phyloP scores from a whole-genome alignment of 2,329 filamentous ascomycete genomes.

The Capronia epimyces region DNA sequence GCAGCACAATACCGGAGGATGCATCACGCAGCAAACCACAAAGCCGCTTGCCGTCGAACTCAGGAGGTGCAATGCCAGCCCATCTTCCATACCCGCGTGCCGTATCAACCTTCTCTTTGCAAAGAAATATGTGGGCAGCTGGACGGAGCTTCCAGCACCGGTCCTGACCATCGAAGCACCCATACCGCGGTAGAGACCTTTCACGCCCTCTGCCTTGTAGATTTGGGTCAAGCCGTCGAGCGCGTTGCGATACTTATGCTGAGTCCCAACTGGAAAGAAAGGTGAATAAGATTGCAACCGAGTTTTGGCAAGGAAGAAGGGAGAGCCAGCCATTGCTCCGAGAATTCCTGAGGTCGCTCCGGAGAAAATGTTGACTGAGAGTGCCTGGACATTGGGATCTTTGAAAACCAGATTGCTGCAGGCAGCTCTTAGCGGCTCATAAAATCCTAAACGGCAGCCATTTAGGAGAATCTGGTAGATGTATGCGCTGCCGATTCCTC shows the following conservation, averaged over 20 bases:
- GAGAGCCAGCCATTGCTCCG: conserved; percentile 85
- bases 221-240: conserved; percentile 78
- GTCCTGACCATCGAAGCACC: conserved; percentile 92
- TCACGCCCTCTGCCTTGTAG: conserved; percentile 67
- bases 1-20: conserved; percentile 68
- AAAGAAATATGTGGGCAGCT: conserved; percentile 96
- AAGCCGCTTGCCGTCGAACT: conserved; percentile 89
- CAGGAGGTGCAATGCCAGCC: conserved; percentile 77
- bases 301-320: conserved; percentile 98
- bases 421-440: conserved; percentile 80
- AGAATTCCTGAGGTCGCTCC: conserved; percentile 85
- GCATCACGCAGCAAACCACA: conserved; percentile 96
- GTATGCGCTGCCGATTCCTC: conserved; percentile 87
- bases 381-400: conserved; percentile 69
- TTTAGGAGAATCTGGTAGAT: conserved; percentile 95
- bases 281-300: conserved; percentile 89
- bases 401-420: conserved; percentile 65
- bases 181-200: conserved; percentile 83
- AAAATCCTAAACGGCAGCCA: conserved; percentile 93
- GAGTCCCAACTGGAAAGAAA: conserved; percentile 90
- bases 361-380: conserved; percentile 88
- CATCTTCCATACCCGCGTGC: conserved; percentile 85
- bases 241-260: conserved; percentile 85
- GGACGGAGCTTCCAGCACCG: conserved; percentile 90
- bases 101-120: conserved; percentile 79